Evolutionary conservation across 345 rosid genomes (phyloP), one percentile per base, ranked within the genome.

Genomic region (Gossypium stocksii): DNA sequence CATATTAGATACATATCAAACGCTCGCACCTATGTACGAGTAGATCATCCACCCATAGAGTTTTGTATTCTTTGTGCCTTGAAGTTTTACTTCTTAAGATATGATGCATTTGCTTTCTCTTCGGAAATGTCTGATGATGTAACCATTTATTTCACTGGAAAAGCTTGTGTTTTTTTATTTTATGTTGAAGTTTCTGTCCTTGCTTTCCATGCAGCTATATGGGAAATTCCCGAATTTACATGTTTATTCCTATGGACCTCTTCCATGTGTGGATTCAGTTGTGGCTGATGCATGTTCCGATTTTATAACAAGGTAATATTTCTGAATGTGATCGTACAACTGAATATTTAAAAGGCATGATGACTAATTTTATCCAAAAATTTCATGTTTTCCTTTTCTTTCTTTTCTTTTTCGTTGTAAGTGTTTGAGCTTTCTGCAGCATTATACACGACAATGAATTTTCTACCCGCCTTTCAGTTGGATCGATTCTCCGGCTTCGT

Each of bases 381-480:
- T 75, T 48, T 16, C 43, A 25, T 81, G 48, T 48, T 12, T 59
- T 59, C 23, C 2, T 74, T 46, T 29, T 29, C 34, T 29, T 29
- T 29, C 6, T 29, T 34, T 34, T 34, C 38, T 34, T 34, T 34
- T 34, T 46, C 60, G 60, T 74, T 66, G 57, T 45, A 75, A 80
- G 27, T 44, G 34, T 73, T 79, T 79, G 82, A 79, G 78, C 81
- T 76, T 76, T 85, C 77, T 85, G 85, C 95, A 92, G 97, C 87
- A 86, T 91, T 77, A 80, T 92, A 77, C 89, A 88, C 74, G 81
- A 88, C 88, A 87, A 90, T 75, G 97, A 94, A 80, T 92, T 94
- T 86, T 94, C 97, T 70, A 76, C 98, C 48, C 86, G 97, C 70
- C 97, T 94, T 79, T 94, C 98, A 1, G 89, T 89, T 82, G 91